Conservation (phyloP, 139 green algal genomes). For the Mychonastes homosphaera region DNA sequence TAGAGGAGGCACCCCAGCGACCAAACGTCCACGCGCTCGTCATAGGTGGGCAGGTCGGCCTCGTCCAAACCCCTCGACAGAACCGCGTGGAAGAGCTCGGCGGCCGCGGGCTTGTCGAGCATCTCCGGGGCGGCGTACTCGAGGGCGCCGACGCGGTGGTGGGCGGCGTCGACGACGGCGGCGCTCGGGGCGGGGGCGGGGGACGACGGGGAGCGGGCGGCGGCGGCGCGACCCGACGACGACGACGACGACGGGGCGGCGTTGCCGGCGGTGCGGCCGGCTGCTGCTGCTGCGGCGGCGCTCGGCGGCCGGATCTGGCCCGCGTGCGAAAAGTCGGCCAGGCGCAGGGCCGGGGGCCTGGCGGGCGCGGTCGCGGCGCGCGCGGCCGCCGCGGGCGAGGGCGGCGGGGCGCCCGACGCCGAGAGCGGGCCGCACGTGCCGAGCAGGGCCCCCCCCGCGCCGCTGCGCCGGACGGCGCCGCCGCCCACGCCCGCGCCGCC, state of each 20-base stretch:
- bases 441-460: not conserved
- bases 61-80: slow-evolving; percentile 39
- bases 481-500: no score
- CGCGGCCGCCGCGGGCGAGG: no score
- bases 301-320: no score
- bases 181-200: no score
- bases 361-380: not conserved
- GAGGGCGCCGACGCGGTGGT: slow-evolving; percentile 28
- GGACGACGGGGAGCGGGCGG: not conserved
- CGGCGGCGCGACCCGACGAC: not conserved
- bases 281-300: no score
- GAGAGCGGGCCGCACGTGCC: not conserved
- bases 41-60: slow-evolving; percentile 47
- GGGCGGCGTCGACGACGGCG: slow-evolving; percentile 21
- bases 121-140: slow-evolving; percentile 48
- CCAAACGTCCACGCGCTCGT: slow-evolving; percentile 54
- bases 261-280: not conserved
- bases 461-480: no score
- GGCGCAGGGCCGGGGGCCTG: no score
- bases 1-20: slow-evolving; percentile 35
- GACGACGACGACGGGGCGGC: not conserved
- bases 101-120: slow-evolving; percentile 36
- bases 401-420: no score
- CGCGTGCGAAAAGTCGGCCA: no score
- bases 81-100: slow-evolving; percentile 53